phyloP scores from a whole-genome alignment of 2,329 filamentous ascomycete species.

The Alternaria novae-zelandiae region DNA sequence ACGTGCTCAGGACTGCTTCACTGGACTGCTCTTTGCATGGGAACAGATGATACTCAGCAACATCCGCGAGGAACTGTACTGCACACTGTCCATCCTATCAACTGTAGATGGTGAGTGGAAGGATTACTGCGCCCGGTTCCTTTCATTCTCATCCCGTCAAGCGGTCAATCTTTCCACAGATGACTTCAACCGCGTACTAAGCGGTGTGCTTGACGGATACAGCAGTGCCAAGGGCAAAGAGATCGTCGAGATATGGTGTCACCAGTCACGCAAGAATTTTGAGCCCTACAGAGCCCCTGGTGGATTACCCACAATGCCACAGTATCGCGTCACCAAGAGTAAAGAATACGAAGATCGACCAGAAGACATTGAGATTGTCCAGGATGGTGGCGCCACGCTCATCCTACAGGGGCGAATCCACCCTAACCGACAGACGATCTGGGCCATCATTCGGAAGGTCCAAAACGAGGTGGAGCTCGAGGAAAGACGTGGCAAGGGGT shows the following conservation, averaged over 20 bases:
- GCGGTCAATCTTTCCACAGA: conserved; percentile 36
- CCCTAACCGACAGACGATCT: conserved; percentile 43
- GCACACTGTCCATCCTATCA: conserved; percentile 42
- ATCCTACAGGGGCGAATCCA: conserved; percentile 38
- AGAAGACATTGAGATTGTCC: conserved; percentile 37
- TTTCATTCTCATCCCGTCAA: conserved; percentile 35
- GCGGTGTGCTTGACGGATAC: conserved; percentile 59
- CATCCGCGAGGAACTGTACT: conserved; percentile 37
- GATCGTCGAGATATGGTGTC: conserved; percentile 57
- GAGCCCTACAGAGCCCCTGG: conserved; percentile 39
- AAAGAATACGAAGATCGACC: conserved; percentile 34
- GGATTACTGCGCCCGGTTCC: conserved; percentile 38
- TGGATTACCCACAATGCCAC: conserved; percentile 42
- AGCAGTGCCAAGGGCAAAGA: conserved; percentile 56
- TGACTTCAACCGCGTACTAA: conserved; percentile 61
- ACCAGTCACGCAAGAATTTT: conserved; percentile 25
- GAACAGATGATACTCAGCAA: conserved; percentile 31
- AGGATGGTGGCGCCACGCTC: conserved; percentile 36
- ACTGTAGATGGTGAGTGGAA: conserved; percentile 35
- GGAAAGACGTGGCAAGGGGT: conserved; percentile 15
- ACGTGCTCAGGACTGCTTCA: conserved; percentile 34
- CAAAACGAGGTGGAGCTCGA: conserved; percentile 39
- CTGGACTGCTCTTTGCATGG: conserved; percentile 40
- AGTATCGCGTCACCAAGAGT: conserved; percentile 28
- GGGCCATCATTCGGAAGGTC: conserved; percentile 41